Evolutionary conservation across 352 stramenopile species (phyloP), one percentile per base, ranked within the genome.

Genomic region (Globisporangium echinulatum): DNA sequence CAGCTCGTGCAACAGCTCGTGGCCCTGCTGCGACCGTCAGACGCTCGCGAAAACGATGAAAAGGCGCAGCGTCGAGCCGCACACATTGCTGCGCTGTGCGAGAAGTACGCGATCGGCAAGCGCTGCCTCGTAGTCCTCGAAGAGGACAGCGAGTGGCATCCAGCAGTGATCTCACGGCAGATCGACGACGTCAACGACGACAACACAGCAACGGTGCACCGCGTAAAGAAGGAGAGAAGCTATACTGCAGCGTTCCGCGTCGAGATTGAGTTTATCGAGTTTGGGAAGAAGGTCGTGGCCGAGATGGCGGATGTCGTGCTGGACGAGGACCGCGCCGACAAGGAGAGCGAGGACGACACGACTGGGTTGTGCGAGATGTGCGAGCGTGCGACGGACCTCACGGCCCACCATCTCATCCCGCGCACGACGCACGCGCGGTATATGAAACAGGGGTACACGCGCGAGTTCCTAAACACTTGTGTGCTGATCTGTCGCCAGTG

Each of bases 341-440:
- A 71, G 40, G 67, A 77, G 10, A 86, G 87, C 55, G 73, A 79
- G 42, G 69, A 73, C 5, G 68, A 64, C 14, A 39, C 43, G 25
- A 54, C n/a, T 9, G 70, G 63, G 15, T 43, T 78, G 42, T 98
- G 94, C 52, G 82, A 78, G 59, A 89, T 98, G 68, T 98, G 94
- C 57, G 89, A 97, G 70, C 82, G 94, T 19, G 73, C 77, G 9
- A 96, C 97, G 71, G 91, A 89, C 59, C 53, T 98, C 15, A 97
- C 92, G 13, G 81, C 82, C 6, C 94, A 98, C 70, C 94, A 98
- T 62, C 70, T 98, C 7, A 97, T 97, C 55, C 94, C 94, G 5
- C 87, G 88, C 46, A 79, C 79, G n/a, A 87, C 69, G 4, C 87
- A 96, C 57, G 63, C 74, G 25, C 83, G 75, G 59, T 94, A 93